These are phyloP conservation scores for Hanseniaspora gamundiae DNA, from an alignment of 1,139 yeast genomes.

Conservation along the genomic window DNA sequence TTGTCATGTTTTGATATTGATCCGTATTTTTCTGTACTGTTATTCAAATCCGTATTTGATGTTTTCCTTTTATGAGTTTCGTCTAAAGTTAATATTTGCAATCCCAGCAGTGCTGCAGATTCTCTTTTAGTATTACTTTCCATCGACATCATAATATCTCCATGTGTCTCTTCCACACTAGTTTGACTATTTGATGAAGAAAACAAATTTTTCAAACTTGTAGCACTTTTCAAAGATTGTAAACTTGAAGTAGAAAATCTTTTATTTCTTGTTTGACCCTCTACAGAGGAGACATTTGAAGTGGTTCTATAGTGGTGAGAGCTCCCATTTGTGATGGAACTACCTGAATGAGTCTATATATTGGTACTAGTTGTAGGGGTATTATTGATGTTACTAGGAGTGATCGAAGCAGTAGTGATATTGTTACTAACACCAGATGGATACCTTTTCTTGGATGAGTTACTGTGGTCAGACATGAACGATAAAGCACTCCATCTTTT, in stretches of 20 bases:
- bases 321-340: neutral
- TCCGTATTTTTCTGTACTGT: too few relatives aligned
- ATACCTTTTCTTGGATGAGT: neutral
- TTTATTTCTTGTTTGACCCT: constrained; percentile 9
- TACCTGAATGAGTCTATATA: neutral
- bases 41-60: too few relatives aligned
- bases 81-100: neutral
- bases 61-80: neutral
- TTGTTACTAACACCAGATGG: neutral
- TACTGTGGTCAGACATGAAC: constrained; percentile 4
- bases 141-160: neutral
- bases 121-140: neutral
- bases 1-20: neutral
- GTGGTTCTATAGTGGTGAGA: neutral
- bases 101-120: neutral
- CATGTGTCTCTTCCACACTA: constrained; percentile 1
- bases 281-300: constrained; percentile 10
- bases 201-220: constrained; percentile 4
- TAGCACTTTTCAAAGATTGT: constrained; percentile 11
- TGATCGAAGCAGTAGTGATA: constrained; percentile 11
- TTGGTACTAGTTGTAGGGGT: neutral
- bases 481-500: constrained; percentile 24
- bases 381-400: constrained; percentile 1
- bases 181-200: neutral
- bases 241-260: constrained; percentile 8